Percentiles rank a stretch among this genome's conserved stretches.
These are phyloP conservation scores for Apiospora aurea DNA, from an alignment of 2,329 filamentous ascomycete species.

Conservation along the genomic window DNA sequence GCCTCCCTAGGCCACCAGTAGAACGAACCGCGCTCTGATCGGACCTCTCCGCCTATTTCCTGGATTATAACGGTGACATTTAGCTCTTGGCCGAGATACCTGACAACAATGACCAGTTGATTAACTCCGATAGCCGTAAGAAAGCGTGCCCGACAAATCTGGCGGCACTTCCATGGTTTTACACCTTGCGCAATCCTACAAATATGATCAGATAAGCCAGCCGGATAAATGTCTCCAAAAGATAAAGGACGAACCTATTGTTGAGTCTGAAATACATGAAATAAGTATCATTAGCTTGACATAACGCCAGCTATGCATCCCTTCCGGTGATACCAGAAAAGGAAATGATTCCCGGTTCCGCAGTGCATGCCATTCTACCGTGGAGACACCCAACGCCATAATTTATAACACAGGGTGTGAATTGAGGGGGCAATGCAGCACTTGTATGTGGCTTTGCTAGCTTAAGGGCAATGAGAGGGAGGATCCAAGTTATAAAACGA, in stretches of 20 bases:
- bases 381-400: not conserved
- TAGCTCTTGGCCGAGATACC: not conserved
- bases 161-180: not conserved
- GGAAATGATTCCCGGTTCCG: not conserved
- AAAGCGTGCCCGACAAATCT: not conserved
- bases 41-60: not conserved
- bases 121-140: not conserved
- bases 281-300: not conserved
- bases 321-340: not conserved
- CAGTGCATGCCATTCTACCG: not conserved
- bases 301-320: not conserved
- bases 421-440: too few species aligned
- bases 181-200: not conserved
- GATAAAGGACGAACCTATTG: not conserved
- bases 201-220: not conserved
- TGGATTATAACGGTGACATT: not conserved
- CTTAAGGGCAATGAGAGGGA: too few species aligned
- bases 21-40: not conserved
- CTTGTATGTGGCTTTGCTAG: too few species aligned
- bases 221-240: not conserved
- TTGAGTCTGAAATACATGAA: not conserved
- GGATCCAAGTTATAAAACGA: too few species aligned
- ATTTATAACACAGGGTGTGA: not conserved
- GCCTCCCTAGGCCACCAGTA: not conserved
- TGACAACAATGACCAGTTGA: not conserved